Base-by-base conservation (phyloP, 805 yeast genomes). In the Starmerella bombi region DNA sequence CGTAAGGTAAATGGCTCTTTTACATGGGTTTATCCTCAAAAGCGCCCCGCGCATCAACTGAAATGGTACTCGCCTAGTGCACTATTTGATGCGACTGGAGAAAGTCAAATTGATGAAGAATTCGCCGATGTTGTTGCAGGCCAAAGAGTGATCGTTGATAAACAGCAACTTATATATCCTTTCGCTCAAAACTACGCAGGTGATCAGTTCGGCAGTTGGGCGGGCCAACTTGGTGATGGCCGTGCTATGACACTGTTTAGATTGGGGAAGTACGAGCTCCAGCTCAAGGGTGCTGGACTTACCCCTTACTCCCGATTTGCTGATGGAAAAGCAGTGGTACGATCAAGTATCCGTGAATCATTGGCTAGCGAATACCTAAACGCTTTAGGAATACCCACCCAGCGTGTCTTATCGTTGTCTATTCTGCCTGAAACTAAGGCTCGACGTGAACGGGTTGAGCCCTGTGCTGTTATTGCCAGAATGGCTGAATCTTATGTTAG, bases 191-290 rank as follows among this genome's bases (percentile, higher is more conserved):
- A 88, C 0, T 88, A 88, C 59, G 94, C 97, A 1, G 98, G 98
- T 1, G 84, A 79, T 69, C 98, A 88, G 56, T 88, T 91, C 64
- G 97, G 98, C 3, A 74, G 73, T 49, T 88, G 88, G 73, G 96
- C 96, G 0, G 97, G 97, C 2, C 98, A 91, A 59, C 63, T 88
- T 46, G 98, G 98, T 5, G 98, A 88, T 58, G 98, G 98, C 1
- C 65, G 98, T 44, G 95, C 84, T 2, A 71, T 77, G 5, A 83
- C 80, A 53, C 61, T 88, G 34, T 86, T 88, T 61, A 88, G 81
- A 48, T 60, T 79, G 0, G 66, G 68, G 5, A 57, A 60, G 27
- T 77, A 68, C 51, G 88, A 78, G 48, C 50, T 88, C 2, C 97
- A 88, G 61, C 61, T 88, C 47, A 88, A 88, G 62, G 98, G 98